Conservation (phyloP, 371 early-diverging fungal genomes). For the Mortierella sp. region DNA sequence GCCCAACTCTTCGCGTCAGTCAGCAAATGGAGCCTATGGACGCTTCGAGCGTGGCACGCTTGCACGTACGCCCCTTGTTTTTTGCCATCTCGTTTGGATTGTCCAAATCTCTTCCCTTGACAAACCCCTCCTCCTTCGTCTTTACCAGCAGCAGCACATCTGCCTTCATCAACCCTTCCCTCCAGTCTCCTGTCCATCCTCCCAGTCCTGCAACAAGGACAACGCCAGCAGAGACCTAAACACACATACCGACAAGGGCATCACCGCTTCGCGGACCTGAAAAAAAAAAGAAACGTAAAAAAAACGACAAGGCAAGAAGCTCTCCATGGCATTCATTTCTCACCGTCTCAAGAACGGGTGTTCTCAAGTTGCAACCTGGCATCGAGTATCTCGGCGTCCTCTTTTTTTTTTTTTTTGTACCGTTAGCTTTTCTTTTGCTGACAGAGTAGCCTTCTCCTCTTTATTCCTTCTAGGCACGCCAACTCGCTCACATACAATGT, state of each 20-base stretch:
- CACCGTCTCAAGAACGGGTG: not conserved
- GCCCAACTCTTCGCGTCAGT: conserved; percentile 15
- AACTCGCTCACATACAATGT: conserved; percentile 3
- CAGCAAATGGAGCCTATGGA: not conserved
- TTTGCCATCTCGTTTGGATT: conserved; percentile 1
- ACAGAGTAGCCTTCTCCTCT: not conserved
- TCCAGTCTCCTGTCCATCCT: not conserved
- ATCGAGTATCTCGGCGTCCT: not conserved
- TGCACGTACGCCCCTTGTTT: conserved; percentile 1
- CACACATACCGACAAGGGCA: not conserved
- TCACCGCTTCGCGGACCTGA: conserved; percentile 2
- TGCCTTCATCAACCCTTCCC: not conserved
- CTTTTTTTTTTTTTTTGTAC: not conserved
- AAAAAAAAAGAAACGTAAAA: not conserved
- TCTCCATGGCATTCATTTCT: not conserved
- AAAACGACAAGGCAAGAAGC: not conserved
- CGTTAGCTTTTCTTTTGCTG: not conserved
- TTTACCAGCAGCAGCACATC: not conserved
- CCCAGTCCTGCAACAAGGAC: not conserved
- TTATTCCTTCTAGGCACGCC: not conserved
- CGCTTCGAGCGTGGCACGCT: not conserved
- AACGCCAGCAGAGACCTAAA: not conserved
- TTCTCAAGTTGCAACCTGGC: not conserved
- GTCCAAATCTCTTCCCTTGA: not conserved
- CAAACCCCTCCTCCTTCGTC: not conserved